Evolutionary conservation across 2,329 filamentous ascomycete species (phyloP).

Genomic region (Neofusicoccum sp.): DNA sequence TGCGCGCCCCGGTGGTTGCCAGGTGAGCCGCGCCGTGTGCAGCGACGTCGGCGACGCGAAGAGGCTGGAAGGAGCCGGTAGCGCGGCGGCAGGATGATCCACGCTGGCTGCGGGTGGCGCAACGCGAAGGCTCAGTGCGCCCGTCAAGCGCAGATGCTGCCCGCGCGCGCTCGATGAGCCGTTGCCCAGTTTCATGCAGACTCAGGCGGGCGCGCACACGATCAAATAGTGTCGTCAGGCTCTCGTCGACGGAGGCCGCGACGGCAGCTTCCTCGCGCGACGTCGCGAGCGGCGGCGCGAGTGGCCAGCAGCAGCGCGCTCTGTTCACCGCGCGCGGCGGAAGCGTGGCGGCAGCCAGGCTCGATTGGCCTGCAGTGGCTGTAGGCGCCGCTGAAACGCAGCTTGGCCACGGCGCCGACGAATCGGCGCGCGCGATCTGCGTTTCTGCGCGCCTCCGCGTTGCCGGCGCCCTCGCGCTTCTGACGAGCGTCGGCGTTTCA

Average conservation of each 20-base stretch:
- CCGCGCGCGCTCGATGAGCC: no score
- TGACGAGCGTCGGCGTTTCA: slow-evolving; percentile 4
- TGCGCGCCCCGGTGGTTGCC: background rate
- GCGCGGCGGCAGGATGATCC: background rate
- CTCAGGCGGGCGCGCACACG: background rate
- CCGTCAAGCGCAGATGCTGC: no score
- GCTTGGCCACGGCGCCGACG: background rate
- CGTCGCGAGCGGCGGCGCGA: background rate
- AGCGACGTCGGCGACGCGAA: background rate
- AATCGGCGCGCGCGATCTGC: background rate
- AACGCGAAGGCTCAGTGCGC: background rate
- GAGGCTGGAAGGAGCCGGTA: background rate
- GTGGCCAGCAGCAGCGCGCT: background rate
- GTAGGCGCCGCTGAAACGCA: background rate
- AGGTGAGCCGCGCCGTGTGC: background rate
- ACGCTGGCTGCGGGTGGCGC: slow-evolving; percentile 10
- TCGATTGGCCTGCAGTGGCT: background rate
- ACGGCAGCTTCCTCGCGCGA: background rate
- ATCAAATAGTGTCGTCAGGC: slow-evolving; percentile 4
- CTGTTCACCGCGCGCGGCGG: background rate
- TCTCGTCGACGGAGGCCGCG: background rate
- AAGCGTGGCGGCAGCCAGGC: background rate
- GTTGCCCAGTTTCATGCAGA: background rate
- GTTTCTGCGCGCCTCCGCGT: background rate
- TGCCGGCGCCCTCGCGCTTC: background rate